phyloP scores from a whole-genome alignment of 1,139 yeast genomes.

The Blastobotrys malaysiensis region DNA sequence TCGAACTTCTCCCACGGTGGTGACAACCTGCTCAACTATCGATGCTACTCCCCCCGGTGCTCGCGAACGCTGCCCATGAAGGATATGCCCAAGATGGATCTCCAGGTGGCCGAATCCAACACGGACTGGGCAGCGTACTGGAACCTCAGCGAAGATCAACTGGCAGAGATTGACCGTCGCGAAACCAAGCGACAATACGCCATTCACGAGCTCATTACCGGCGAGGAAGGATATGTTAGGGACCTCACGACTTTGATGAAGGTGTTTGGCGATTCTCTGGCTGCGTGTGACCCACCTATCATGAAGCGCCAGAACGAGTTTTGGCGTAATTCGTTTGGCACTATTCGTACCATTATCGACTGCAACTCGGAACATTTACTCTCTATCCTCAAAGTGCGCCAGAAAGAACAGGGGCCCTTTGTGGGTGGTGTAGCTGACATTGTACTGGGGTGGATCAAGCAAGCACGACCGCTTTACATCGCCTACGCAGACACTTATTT shows the following conservation, averaged over 20 bases:
- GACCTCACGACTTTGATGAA: slow-evolving; percentile 63
- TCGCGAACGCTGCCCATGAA: slow-evolving; percentile 28
- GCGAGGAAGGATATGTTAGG: slow-evolving; percentile 70
- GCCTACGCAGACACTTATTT: slow-evolving; percentile 47
- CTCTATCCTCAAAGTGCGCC: slow-evolving; percentile 48
- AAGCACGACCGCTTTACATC: slow-evolving; percentile 50
- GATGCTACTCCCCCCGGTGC: slow-evolving; percentile 33
- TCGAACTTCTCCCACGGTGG: slow-evolving; percentile 31
- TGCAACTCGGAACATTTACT: slow-evolving; percentile 53
- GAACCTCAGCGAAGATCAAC: slow-evolving; percentile 55
- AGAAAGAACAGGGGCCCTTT: slow-evolving; percentile 58
- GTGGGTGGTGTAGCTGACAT: slow-evolving; percentile 61
- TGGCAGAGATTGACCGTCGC: slow-evolving; percentile 48
- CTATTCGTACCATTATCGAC: slow-evolving; percentile 57
- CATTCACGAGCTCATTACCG: slow-evolving; percentile 67
- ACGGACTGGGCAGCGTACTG: slow-evolving; percentile 73
- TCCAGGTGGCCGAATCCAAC: slow-evolving; percentile 12
- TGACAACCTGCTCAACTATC: slow-evolving; percentile 17
- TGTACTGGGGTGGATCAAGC: slow-evolving; percentile 60
- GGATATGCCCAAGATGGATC: slow-evolving; percentile 13
- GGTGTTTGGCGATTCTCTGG: slow-evolving; percentile 46
- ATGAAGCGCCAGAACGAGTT: slow-evolving; percentile 49
- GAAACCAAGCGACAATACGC: slow-evolving; percentile 67
- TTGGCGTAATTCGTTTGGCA: slow-evolving; percentile 53
- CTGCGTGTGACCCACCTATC: slow-evolving; percentile 37